Base-by-base conservation (phyloP, 192 early-diverging fungal genomes). In the Phycomyces blakesleeanus region DNA sequence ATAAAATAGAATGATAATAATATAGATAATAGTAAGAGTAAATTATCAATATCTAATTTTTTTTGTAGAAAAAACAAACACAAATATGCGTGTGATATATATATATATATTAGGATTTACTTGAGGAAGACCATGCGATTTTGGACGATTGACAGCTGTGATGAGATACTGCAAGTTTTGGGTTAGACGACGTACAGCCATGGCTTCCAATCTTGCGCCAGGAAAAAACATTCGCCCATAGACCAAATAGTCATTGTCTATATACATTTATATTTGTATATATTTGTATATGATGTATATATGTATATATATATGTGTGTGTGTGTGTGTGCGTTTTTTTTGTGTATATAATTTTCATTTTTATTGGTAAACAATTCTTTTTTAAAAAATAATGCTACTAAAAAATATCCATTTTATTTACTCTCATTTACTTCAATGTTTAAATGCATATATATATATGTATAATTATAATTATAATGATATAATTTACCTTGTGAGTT, bases 201-300 rank as follows among this genome's bases (percentile, higher is more conserved):
- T 67, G 2, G 83, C 81, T 71, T 93, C 89, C 42, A 93, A 59
- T 18, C 81, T 71, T 18, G 75, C 77, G 39, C 89, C 87, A 59
- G 90, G 79, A 40, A 85, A 74, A 79, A 83, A 89, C 55, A 93
- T 69, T 2, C 90, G 82, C 5, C 89, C 90, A 64, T 88, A 91
- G 3, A 91, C 26, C 20, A 93, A 55, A 56, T 85, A 89, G 64
- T 86, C 76, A 77, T 63, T 24, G 0, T 18, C 10, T 55, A 7
- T 40, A 6, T 34, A 29, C 2, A 15, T 49, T 20, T 5, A 29
- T 22, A 49, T 21, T 44, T 15, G 25, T 20, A 22, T n/a, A 12
- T 24, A 59, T 5, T 34, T 34, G 7, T 7, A 34, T 34, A 34
- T 7, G 7, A 5, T 34, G 7, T 7, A 34, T 34, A 34, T 7